Evolutionary conservation across 2,329 filamentous ascomycete genomes (phyloP).

Genomic region (Phaeosphaeriaceae sp.): DNA sequence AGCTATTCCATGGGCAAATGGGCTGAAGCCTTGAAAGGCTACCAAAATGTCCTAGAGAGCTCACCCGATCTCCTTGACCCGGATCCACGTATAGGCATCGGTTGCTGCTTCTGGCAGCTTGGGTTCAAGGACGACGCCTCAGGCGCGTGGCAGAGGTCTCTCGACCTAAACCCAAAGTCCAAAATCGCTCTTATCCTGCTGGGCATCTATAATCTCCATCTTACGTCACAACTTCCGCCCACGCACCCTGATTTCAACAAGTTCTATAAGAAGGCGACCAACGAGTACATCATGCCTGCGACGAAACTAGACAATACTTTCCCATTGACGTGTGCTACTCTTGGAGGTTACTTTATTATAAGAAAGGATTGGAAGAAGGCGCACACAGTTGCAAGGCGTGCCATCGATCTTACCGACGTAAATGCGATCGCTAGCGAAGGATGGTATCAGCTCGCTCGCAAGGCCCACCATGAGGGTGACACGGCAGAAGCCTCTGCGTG

Average conservation of each 20-base stretch:
- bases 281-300: conserved; percentile 88
- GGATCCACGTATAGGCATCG: conserved; percentile 93
- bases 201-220: conserved; percentile 86
- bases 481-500: conserved; percentile 78
- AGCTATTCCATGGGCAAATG: conserved; percentile 87
- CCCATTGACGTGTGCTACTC: conserved; percentile 87
- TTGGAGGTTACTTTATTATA: conserved; percentile 87
- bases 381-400: conserved; percentile 85
- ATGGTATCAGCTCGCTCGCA: conserved; percentile 92
- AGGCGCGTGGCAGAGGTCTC: conserved; percentile 83
- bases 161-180: conserved; percentile 82
- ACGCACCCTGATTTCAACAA: conserved; percentile 84
- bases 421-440: conserved; percentile 97
- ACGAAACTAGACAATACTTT: conserved; percentile 93
- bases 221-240: conserved; percentile 80
- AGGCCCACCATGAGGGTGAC: conserved; percentile 84
- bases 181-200: conserved; percentile 91
- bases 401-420: conserved; percentile 94
- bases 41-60: conserved; percentile 85
- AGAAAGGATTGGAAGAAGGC: conserved; percentile 81
- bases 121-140: conserved; percentile 94
- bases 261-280: conserved; percentile 93
- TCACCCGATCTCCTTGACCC: conserved; percentile 90
- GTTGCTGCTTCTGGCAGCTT: conserved; percentile 96
- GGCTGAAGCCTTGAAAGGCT: conserved; percentile 79